Evolutionary conservation across 2,329 filamentous ascomycete genomes (phyloP), one percentile per base, ranked within the genome.

Genomic region (Elsinoe perseae): DNA sequence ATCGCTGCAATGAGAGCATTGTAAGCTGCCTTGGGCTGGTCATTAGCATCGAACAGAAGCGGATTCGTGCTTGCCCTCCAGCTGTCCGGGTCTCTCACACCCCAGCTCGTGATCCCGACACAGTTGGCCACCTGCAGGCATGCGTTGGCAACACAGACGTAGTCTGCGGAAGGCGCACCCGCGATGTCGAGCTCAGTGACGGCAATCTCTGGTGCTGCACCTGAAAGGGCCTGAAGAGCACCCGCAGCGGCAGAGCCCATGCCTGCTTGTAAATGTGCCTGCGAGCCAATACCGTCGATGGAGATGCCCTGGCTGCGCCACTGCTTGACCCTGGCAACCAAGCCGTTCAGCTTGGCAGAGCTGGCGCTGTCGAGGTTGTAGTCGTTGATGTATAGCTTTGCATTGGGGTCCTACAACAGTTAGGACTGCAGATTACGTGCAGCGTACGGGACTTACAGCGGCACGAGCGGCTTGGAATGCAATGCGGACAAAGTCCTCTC

Each of bases 111-210:
- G 7, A 73, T 66, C 2, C 71, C 70, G 12, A 72, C 65, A 60
- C 72, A 73, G 23, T 63, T 61, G 58, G 66, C 57, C 50, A 66
- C 64, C 43, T 70, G 67, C 18, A 69, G 61, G 61, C 72, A 74
- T 40, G 70, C 69, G 8, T 64, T 62, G 1, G 69, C 67, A 1
- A 66, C 61, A n/a, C 65, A 61, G 5, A 67, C 73, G 57, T 78
- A 82, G 30, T 76, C 75, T 21, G 65, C 63, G 1, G 73, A 75
- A 66, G 83, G 80, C 8, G 65, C 64, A n/a, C 69, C 61, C 25
- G 67, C 62, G 61, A 87, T 85, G 63, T 87, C 84, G 16, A 85
- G 73, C 70, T 85, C 82, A 1, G 82, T 85, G 55, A 83, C 73
- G 8, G 82, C 81, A 23, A 84, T 74, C 60, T 85, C 80, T 18